Evolutionary conservation across 2,329 filamentous ascomycete genomes (phyloP), one percentile per base, ranked within the genome.

Genomic region (Acrocalymma vagum): DNA sequence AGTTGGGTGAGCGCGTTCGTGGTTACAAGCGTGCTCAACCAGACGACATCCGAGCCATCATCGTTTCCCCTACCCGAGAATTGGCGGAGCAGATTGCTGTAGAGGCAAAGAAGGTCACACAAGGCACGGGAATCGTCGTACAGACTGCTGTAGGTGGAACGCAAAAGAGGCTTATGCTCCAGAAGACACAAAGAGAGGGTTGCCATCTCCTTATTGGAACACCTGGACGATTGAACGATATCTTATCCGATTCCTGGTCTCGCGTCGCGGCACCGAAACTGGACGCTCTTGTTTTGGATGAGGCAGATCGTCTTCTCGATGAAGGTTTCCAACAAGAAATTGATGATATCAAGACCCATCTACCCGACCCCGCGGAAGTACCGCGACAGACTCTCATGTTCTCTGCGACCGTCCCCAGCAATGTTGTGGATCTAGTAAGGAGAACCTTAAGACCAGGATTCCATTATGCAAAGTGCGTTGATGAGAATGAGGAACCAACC

Each of bases 201-300:
- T 96, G 92, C 72, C 89, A 97, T 72, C 78, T 99, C 36, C 78
- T 99, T 32, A 84, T 99, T 41, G 94, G 87, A 39, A 97, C 94
- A 0, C 93, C 94, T 1, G 94, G 94, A 20, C 87, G 94, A 51
- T 75, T 97, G 29, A 80, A 87, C 59, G 94, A 99, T 67, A 78
- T 96, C 25, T 78, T 96, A 17, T 78, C 78, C 3, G 90, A 95
- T 60, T 71, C 75, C 0, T 62, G 66, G 39, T 82, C 78, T 41
- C 80, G 82, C 16, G 81, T 95, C 25, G 74, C 76, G 15, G 88
- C 88, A 11, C 79, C 82, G 5, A 78, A 79, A 25, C 69, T 87
- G 30, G 77, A 77, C 47, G 76, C 78, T 3, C 69, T 87, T 5
- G 82, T 87, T 33, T 74, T 86, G 45, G 84, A 87, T 51, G 84